Evolutionary conservation across 257 asterid genomes (phyloP).

Genomic region (Solanum medicagineum): DNA sequence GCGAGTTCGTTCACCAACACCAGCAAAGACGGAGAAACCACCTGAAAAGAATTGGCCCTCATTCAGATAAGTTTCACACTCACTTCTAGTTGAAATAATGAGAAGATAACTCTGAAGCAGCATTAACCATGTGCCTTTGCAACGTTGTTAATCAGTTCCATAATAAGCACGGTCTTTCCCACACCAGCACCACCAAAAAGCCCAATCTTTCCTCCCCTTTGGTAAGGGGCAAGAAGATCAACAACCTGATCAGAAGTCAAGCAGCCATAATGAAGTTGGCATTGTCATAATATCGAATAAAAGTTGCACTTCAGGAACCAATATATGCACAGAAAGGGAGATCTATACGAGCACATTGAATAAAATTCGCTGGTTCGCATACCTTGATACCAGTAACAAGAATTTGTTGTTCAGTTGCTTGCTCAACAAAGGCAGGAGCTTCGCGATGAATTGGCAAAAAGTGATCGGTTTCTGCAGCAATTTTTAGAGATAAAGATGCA

Average conservation of each 20-base stretch:
- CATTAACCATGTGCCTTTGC: slow-evolving; percentile 91
- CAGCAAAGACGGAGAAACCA: slow-evolving; percentile 99
- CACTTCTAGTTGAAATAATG: not conserved
- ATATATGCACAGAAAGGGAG: not conserved
- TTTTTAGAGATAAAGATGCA: not conserved
- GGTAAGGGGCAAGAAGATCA: slow-evolving; percentile 96
- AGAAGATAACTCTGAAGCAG: not conserved
- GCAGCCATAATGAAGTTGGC: not conserved
- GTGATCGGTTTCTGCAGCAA: slow-evolving; percentile 67
- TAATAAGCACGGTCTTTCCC: slow-evolving; percentile 89
- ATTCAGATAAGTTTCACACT: not conserved
- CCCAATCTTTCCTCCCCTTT: slow-evolving; percentile 98
- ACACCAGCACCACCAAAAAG: slow-evolving; percentile 98
- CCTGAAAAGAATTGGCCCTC: slow-evolving; percentile 22
- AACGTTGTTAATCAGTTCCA: slow-evolving; percentile 90
- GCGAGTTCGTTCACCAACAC: slow-evolving; percentile 97
- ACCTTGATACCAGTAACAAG: slow-evolving; percentile 99
- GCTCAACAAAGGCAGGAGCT: slow-evolving; percentile 94
- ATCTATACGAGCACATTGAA: not conserved
- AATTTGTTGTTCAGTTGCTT: slow-evolving; percentile 91
- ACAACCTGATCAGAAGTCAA: slow-evolving; percentile 44
- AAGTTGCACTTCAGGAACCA: not conserved
- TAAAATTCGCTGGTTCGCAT: not conserved
- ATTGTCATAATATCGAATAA: not conserved
- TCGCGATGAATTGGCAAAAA: slow-evolving; percentile 89